phyloP scores from a whole-genome alignment of 83 land plant species.

The Thuja plicata region DNA sequence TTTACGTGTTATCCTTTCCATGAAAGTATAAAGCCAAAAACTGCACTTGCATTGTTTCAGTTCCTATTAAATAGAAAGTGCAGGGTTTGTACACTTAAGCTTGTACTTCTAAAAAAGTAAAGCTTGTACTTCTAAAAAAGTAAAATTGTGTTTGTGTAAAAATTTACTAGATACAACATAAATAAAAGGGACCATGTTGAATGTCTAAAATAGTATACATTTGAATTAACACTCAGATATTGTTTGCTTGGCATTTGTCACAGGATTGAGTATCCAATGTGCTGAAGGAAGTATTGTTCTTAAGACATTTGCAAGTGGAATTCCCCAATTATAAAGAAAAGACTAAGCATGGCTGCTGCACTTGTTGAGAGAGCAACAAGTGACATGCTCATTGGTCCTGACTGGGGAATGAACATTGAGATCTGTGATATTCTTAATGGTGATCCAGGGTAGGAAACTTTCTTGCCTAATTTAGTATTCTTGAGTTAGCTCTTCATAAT shows the following conservation, averaged over 20 bases:
- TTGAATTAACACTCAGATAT: background rate
- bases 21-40: too few relatives aligned
- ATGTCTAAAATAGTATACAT: background rate
- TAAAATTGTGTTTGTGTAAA: too few relatives aligned
- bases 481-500: background rate
- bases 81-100: background rate
- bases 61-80: background rate
- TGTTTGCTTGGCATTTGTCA: conserved; percentile 7
- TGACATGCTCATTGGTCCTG: conserved; percentile 69
- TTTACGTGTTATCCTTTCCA: too few relatives aligned
- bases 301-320: background rate
- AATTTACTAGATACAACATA: background rate
- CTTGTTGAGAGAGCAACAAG: conserved; percentile 74
- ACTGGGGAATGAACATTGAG: conserved; percentile 86
- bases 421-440: conserved; percentile 75
- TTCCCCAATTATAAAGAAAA: background rate
- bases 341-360: conserved; percentile 41
- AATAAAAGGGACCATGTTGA: background rate
- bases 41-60: too few relatives aligned
- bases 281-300: background rate
- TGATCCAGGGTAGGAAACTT: conserved; percentile 60
- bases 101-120: background rate
- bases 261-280: background rate
- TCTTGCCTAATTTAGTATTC: background rate
- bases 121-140: background rate